Evolutionary conservation across 2,329 filamentous ascomycete species (phyloP).

Genomic region (Fusarium sp.): DNA sequence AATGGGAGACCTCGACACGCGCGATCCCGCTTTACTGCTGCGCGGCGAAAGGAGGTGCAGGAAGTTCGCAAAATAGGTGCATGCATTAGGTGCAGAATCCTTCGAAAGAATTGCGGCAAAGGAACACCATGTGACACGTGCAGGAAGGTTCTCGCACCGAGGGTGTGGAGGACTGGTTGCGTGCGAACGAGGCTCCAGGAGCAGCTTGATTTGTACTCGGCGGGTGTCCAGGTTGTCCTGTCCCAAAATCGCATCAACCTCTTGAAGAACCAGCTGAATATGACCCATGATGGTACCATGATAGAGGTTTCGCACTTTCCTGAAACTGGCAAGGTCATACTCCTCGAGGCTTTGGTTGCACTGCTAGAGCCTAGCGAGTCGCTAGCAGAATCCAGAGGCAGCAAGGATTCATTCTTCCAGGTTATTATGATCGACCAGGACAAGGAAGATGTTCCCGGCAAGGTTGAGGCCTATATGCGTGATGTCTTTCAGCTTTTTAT

Average conservation of each 20-base stretch:
- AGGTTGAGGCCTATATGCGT: constrained; percentile 70
- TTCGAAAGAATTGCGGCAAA: constrained; percentile 74
- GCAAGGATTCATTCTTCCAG: constrained; percentile 49
- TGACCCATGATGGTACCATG: constrained; percentile 60
- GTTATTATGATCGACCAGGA: constrained; percentile 70
- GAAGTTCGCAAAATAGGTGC: constrained; percentile 73
- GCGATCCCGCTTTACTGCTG: constrained; percentile 66
- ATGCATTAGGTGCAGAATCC: constrained; percentile 72
- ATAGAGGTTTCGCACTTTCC: constrained; percentile 71
- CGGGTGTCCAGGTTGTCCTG: constrained; percentile 70
- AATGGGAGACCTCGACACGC: constrained; percentile 64
- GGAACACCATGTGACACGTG: constrained; percentile 72
- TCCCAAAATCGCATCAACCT: constrained; percentile 68
- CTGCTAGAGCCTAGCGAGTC: constrained; percentile 50
- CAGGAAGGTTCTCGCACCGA: constrained; percentile 69
- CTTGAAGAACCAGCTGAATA: constrained; percentile 61
- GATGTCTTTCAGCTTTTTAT: constrained; percentile 67
- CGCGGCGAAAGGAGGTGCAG: constrained; percentile 71
- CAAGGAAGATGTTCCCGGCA: constrained; percentile 67
- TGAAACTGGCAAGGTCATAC: constrained; percentile 57
- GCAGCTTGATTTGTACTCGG: constrained; percentile 71
- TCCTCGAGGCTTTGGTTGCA: constrained; percentile 50
- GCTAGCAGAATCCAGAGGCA: constrained; percentile 49
- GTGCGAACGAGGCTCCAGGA: constrained; percentile 71
- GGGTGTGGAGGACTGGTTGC: constrained; percentile 73